Conservation (phyloP, 305 asterid genomes). For the Fraxinus latifolia region DNA sequence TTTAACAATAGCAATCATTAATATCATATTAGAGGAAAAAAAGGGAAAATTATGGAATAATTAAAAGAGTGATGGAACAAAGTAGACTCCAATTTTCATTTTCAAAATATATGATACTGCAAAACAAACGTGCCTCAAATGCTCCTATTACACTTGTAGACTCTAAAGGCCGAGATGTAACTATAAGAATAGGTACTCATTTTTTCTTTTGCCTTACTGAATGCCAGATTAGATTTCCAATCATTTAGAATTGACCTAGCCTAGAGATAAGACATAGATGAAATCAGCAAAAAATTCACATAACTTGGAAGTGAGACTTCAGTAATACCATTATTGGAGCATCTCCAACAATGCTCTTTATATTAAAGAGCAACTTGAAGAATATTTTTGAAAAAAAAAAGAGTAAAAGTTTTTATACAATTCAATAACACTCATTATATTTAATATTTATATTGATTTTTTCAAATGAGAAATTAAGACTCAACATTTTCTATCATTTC, state of each 20-base stretch:
- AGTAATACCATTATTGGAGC: neutral
- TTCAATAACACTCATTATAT: neutral
- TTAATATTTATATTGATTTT: neutral
- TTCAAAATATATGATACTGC: neutral
- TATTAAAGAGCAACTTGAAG: neutral
- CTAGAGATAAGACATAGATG: neutral
- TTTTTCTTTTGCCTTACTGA: neutral
- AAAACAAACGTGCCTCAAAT: neutral
- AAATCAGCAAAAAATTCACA: neutral
- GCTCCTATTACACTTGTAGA: neutral
- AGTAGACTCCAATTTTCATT: neutral
- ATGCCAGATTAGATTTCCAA: neutral
- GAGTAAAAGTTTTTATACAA: neutral
- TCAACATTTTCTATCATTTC: neutral
- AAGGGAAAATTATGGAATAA: neutral
- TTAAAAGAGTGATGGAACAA: conserved; percentile 1
- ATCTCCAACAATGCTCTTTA: neutral
- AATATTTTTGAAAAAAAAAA: neutral
- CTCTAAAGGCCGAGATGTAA: neutral
- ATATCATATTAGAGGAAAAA: conserved; percentile 1
- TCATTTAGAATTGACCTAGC: neutral
- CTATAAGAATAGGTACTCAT: neutral
- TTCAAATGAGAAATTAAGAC: neutral
- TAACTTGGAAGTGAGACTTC: neutral
- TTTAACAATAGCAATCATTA: neutral